These are phyloP conservation scores for Magnusiomyces starmeri DNA, from an alignment of 1,139 yeast species.

Conservation along the genomic window DNA sequence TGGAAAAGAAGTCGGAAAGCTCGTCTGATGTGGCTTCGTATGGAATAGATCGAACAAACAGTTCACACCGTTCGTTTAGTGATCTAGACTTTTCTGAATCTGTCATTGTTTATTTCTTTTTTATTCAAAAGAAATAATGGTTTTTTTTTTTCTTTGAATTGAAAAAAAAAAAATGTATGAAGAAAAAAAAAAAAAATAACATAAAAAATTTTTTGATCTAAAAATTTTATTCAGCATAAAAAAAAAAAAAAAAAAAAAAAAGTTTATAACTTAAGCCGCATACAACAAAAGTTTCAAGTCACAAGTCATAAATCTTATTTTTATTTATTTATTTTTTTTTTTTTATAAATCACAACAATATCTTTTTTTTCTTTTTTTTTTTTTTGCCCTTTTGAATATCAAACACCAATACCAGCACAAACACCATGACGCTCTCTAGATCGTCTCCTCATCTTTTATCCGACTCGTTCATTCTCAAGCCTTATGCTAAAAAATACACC, in stretches of 20 bases:
- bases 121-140: not conserved
- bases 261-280: too few species aligned
- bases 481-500: constrained; percentile 13
- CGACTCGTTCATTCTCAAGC: constrained; percentile 10
- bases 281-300: too few species aligned
- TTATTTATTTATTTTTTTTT: too few species aligned
- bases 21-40: constrained; percentile 73
- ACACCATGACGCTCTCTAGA: not conserved
- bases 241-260: not conserved
- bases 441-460: constrained; percentile 1
- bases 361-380: too few species aligned
- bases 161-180: not conserved
- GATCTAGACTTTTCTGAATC: not conserved
- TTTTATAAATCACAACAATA: too few species aligned
- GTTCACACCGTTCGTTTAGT: constrained; percentile 27
- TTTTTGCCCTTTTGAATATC: too few species aligned
- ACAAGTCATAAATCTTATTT: too few species aligned
- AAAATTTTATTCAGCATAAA: not conserved
- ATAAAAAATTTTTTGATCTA: constrained; percentile 5
- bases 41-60: constrained; percentile 82
- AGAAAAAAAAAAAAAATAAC: not conserved
- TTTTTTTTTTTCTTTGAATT: not conserved
- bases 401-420: not conserved
- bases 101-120: not conserved
- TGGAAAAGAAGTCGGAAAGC: constrained; percentile 75